A percentile compares a stretch with the other conserved stretches of the same genome.
phyloP scores from a whole-genome alignment of 164 flowering plant species.

The Stephania cephalantha region DNA sequence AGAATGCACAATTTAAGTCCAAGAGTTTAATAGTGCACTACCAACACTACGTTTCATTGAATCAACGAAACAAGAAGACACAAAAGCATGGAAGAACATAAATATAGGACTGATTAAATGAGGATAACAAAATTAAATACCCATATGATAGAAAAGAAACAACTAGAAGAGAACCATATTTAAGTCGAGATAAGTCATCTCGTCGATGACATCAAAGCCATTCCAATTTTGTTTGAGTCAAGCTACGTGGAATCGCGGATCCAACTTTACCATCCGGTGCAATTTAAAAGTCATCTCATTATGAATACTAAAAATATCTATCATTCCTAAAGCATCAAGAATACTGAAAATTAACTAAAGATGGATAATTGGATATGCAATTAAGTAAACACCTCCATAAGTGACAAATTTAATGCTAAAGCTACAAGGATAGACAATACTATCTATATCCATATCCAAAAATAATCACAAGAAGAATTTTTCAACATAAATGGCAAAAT shows the following conservation, averaged over 20 bases:
- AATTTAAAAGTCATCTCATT: background rate
- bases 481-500: background rate
- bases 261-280: no score
- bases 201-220: no score
- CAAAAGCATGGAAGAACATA: background rate
- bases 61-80: background rate
- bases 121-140: no score
- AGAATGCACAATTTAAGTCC: slow-evolving; percentile 4
- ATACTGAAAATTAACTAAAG: background rate
- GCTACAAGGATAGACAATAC: background rate
- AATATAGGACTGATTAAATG: no score
- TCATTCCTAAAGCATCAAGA: background rate
- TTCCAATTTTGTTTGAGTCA: no score
- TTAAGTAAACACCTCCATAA: background rate
- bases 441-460: background rate
- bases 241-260: no score
- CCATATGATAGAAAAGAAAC: no score
- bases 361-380: no score
- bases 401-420: background rate
- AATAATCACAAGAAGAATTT: background rate
- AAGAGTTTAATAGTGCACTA: background rate
- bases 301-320: background rate
- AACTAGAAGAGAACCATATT: no score
- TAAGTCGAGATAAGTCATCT: no score
- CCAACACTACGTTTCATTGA: background rate